phyloP scores from a whole-genome alignment of 2,329 filamentous ascomycete species.

The Paecilomyces niveus region DNA sequence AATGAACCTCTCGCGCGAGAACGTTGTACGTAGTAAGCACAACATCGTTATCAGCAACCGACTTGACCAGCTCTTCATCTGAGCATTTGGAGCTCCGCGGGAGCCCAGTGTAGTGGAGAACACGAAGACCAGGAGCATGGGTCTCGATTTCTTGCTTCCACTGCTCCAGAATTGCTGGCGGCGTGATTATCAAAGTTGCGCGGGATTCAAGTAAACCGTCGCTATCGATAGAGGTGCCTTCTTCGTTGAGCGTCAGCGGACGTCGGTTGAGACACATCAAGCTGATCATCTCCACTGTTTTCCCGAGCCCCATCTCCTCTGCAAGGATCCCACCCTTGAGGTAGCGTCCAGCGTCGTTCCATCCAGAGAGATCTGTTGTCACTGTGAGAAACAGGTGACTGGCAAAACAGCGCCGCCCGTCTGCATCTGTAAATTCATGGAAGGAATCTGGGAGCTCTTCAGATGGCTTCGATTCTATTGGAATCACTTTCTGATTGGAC shows the following conservation, averaged over 20 bases:
- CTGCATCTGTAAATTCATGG: slow-evolving; percentile 24
- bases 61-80: slow-evolving; percentile 37
- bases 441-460: slow-evolving; percentile 32
- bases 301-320: slow-evolving; percentile 46
- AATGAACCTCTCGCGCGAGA: slow-evolving; percentile 74
- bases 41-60: slow-evolving; percentile 46
- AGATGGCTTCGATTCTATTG: slow-evolving; percentile 4
- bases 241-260: slow-evolving; percentile 6
- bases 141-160: slow-evolving; percentile 54
- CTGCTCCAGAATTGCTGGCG: slow-evolving; percentile 54
- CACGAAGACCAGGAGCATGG: slow-evolving; percentile 51
- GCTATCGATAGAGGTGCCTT: slow-evolving; percentile 10
- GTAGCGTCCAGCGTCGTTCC: slow-evolving; percentile 19
- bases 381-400: slow-evolving; percentile 37
- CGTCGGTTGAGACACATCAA: slow-evolving; percentile 37
- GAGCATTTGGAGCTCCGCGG: slow-evolving; percentile 25
- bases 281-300: slow-evolving; percentile 43
- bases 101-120: slow-evolving; percentile 53
- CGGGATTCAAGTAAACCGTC: slow-evolving; percentile 34
- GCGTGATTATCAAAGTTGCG: slow-evolving; percentile 58
- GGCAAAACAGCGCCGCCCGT: slow-evolving; percentile 31
- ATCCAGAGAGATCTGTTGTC: slow-evolving; percentile 28
- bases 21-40: slow-evolving; percentile 60
- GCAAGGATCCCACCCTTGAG: slow-evolving; percentile 41
- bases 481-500: slow-evolving; percentile 22